Evolutionary conservation across 129 eudicot species (phyloP), one percentile per base, ranked within the genome.

Genomic region (Flaveria trinervia): DNA sequence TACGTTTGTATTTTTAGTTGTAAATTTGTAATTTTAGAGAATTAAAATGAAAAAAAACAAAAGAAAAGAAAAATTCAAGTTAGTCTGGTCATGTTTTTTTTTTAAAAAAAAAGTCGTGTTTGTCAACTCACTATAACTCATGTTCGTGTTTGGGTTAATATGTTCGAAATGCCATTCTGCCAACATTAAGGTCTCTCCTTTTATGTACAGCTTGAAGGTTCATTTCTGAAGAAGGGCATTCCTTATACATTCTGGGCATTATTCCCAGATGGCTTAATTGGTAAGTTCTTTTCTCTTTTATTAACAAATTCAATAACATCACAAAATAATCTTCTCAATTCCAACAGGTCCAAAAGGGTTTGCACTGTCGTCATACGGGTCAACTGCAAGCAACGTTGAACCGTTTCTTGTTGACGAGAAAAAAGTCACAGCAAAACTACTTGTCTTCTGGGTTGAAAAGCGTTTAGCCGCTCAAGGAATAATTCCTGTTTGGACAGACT

Each of bases 381-480:
- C 82, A 45, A 82, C 71, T 11, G 90, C 77, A 20, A 92, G 96
- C 85, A 86, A 78, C 6, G 88, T 92, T 2, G 96, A 92, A 86
- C 96, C 96, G 8, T 89, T 89, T 82, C 92, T 92, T 7, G 77
- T 92, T 20, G 90, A 88, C 36, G 97, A 89, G 90, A 89, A 84
- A 81, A 92, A 86, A 57, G 78, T 88, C 69, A 89, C 91, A 0
- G 83, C 97, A 70, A 92, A 87, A 45, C 93, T 87, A 65, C 86
- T 92, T 13, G 92, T 92, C 46, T 92, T 92, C 88, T 89, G 97
- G 97, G 90, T 92, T 55, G 97, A 92, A 77, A 92, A 92, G 87
- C 92, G 96, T 57, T 84, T 92, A 80, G 98, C 98, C 4, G 97
- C 97, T 77, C 97, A 92, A 86, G 97, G 96, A 76, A 92, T 92